Percentiles rank a stretch among this genome's conserved stretches.
Conservation (phyloP, 495 filamentous ascomycete species). For the Aspergillus bertholletiae region DNA sequence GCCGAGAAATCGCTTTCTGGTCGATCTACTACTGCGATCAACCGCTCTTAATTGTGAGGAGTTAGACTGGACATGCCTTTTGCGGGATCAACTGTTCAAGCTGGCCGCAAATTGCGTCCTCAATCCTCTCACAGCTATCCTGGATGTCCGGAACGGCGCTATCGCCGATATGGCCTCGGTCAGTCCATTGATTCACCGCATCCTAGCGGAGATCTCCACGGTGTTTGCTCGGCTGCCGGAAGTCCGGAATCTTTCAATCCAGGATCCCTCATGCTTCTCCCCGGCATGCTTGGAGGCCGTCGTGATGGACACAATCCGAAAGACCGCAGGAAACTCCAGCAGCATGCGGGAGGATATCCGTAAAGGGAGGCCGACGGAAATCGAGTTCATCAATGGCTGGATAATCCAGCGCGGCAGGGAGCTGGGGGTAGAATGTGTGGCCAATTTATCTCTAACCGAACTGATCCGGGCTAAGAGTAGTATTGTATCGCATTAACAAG, state of each 20-base stretch:
- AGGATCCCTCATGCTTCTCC: constrained; percentile 41
- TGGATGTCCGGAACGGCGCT: constrained; percentile 63
- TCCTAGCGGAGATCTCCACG: constrained; percentile 52
- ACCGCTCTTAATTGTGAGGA: constrained; percentile 27
- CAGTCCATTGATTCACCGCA: constrained; percentile 40
- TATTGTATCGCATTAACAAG: no score
- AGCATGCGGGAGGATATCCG: constrained; percentile 73
- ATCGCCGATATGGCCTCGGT: constrained; percentile 52
- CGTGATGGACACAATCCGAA: constrained; percentile 50
- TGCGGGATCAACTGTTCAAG: constrained; percentile 60
- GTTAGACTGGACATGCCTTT: constrained; percentile 23
- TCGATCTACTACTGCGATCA: constrained; percentile 26
- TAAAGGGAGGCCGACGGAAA: constrained; percentile 59
- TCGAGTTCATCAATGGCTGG: constrained; percentile 76
- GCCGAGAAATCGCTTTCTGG: constrained; percentile 24
- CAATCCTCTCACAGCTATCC: constrained; percentile 68
- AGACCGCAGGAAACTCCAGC: constrained; percentile 61
- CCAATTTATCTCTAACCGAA: constrained; percentile 57
- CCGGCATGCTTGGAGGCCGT: constrained; percentile 43
- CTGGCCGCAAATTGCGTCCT: constrained; percentile 69
- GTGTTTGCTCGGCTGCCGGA: constrained; percentile 57
- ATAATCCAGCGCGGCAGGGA: constrained; percentile 58
- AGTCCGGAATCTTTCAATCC: constrained; percentile 48
- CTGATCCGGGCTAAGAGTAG: no score
- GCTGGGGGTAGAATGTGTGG: constrained; percentile 50